Base-by-base conservation (phyloP, 352 stramenopile species). In the Pythium chondricola region DNA sequence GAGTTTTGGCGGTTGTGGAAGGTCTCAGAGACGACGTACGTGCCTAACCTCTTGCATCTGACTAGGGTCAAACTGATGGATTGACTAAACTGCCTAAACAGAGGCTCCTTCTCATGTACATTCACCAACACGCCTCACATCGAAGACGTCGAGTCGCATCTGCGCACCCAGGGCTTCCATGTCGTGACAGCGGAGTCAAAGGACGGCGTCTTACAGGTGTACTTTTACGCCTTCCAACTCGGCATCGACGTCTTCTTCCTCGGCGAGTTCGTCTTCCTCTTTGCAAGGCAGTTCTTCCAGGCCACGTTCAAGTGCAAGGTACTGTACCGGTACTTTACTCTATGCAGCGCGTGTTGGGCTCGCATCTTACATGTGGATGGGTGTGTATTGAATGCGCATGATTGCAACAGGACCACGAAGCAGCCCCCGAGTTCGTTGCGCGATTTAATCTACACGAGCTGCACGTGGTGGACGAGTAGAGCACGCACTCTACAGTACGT, bases 301-400 rank as follows among this genome's bases (percentile, higher is more conserved):
- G 74, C 76, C 18, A 88, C 76, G 1, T 91, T 91, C 61, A 91
- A 91, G 40, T 88, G 76, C 73, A 67, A 74, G 71, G 80, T 88
- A n/a, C n/a, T n/a, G n/a, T n/a, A n/a, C n/a, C n/a, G n/a, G n/a
- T n/a, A n/a, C n/a, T n/a, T n/a, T n/a, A n/a, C n/a, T n/a, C n/a
- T n/a, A n/a, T n/a, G n/a, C n/a, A n/a, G n/a, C n/a, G n/a, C n/a
- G n/a, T n/a, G n/a, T n/a, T n/a, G n/a, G n/a, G n/a, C n/a, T 22
- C 21, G 26, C 22, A 33, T 24, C 43, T 47, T 31, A 40, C 33
- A 32, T 29, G 16, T 56, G 26, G 10, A 22, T 11, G 24, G n/a
- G n/a, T n/a, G n/a, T n/a, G n/a, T n/a, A n/a, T n/a, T n/a, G n/a
- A n/a, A n/a, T n/a, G n/a, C n/a, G n/a, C n/a, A n/a, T n/a, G n/a